Evolutionary conservation across 1,284 basidiomycete genomes (phyloP).

Genomic region (Filobasidium uniguttulatum): DNA sequence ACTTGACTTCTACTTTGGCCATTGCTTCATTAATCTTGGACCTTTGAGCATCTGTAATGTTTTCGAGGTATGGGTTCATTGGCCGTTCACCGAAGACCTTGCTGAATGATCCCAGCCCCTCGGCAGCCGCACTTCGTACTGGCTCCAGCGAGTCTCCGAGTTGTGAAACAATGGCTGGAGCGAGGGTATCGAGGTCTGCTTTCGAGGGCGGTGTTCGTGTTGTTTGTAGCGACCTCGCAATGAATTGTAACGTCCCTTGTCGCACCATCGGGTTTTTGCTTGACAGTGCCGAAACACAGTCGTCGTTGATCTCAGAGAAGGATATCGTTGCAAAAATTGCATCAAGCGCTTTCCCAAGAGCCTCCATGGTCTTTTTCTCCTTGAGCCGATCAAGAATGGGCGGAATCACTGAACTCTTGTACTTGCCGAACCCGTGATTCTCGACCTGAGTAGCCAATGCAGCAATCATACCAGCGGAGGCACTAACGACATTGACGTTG

Average conservation of each 20-base stretch:
- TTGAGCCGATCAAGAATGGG: conserved; percentile 83
- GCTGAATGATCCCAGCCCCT: conserved; percentile 80
- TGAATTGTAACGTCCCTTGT: conserved; percentile 79
- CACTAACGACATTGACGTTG: conserved; percentile 90
- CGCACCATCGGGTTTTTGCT: conserved; percentile 97
- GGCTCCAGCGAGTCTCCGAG: conserved; percentile 83
- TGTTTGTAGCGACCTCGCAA: conserved; percentile 59
- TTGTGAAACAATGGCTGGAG: conserved; percentile 60
- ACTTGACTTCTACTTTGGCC: conserved; percentile 74
- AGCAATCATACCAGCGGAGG: conserved; percentile 74
- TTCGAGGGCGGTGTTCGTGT: conserved; percentile 52
- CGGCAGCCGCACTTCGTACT: conserved; percentile 77
- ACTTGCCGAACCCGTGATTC: conserved; percentile 53
- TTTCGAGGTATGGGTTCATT: conserved; percentile 75
- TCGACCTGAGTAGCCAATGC: conserved; percentile 72
- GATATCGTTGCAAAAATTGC: conserved; percentile 75
- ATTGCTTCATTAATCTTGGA: conserved; percentile 88
- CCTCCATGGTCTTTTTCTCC: conserved; percentile 85
- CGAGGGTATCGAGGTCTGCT: conserved; percentile 68
- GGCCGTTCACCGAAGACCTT: conserved; percentile 93
- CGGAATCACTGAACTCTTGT: conserved; percentile 59
- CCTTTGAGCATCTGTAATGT: conserved; percentile 76
- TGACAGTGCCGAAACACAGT: conserved; percentile 61
- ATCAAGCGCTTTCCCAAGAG: conserved; percentile 75
- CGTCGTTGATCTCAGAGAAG: conserved; percentile 69